Evolutionary conservation across 352 stramenopile species (phyloP).

Genomic region (Aphanomyces invadans): DNA sequence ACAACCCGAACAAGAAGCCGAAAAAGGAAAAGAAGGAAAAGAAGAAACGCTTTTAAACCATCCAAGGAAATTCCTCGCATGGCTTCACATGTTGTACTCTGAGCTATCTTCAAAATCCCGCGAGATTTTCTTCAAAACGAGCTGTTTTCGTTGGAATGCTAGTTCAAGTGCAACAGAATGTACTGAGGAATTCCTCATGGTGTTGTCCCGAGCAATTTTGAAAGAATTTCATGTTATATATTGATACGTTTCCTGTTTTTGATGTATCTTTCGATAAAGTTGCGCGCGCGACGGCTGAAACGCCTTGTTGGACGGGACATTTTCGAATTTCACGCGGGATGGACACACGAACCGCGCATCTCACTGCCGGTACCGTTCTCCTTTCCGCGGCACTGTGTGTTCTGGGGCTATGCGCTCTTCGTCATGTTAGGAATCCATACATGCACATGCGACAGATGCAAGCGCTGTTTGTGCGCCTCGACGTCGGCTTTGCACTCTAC

Average conservation of each 20-base stretch:
- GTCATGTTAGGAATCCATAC: neutral
- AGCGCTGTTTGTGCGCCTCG: conserved; percentile 1
- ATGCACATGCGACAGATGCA: neutral
- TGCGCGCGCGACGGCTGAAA: neutral
- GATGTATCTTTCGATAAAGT: no score
- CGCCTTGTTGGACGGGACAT: neutral
- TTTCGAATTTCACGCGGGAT: neutral
- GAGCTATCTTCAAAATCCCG: neutral
- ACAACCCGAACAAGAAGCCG: conserved; percentile 42
- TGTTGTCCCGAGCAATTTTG: no score
- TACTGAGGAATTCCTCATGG: no score
- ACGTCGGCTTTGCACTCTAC: conserved; percentile 4
- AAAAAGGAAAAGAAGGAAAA: conserved; percentile 26
- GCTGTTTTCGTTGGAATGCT: no score
- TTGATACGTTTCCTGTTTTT: no score
- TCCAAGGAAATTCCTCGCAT: neutral
- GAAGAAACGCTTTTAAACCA: conserved; percentile 14
- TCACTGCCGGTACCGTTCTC: neutral
- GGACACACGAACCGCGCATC: neutral
- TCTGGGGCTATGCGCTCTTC: neutral
- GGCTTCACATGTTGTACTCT: neutral
- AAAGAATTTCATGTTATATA: no score
- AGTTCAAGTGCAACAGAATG: no score
- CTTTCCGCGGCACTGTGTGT: neutral
- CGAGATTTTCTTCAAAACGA: no score